These are phyloP conservation scores for Daedalea quercina DNA, from an alignment of 768 basidiomycete genomes.

Conservation along the genomic window DNA sequence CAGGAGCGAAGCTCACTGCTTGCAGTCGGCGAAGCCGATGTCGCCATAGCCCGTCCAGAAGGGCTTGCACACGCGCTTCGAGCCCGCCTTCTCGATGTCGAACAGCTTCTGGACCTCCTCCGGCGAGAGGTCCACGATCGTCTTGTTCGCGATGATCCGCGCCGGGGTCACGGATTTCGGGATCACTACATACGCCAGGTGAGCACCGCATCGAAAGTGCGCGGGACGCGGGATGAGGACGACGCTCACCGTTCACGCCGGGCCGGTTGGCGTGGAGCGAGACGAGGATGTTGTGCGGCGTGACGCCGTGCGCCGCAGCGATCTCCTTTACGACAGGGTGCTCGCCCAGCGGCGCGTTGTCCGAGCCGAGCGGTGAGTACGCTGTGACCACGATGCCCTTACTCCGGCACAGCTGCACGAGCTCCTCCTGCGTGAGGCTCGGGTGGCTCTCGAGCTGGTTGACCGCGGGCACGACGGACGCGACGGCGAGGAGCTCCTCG, in stretches of 20 bases:
- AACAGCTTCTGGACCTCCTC: conserved; percentile 56
- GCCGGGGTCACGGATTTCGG: conserved; percentile 71
- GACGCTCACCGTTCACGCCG: conserved; percentile 40
- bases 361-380: conserved; percentile 75
- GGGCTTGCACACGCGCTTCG: conserved; percentile 63
- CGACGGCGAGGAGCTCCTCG: conserved; percentile 49
- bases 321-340: conserved; percentile 56
- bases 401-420: conserved; percentile 51
- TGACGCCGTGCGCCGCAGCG: conserved; percentile 52
- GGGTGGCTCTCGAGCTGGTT: conserved; percentile 81
- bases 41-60: conserved; percentile 56
- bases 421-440: conserved; percentile 60
- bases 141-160: conserved; percentile 59
- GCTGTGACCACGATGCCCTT: conserved; percentile 70
- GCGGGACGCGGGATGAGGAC: conserved; percentile 8
- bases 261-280: conserved; percentile 68
- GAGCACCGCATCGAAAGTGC: conserved; percentile 6
- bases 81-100: conserved; percentile 50
- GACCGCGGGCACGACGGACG: conserved; percentile 57
- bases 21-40: conserved; percentile 45
- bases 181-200: conserved; percentile 37
- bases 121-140: conserved; percentile 51
- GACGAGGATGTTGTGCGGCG: conserved; percentile 61
- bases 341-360: conserved; percentile 57
- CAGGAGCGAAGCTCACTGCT: conserved; percentile 4